These are phyloP conservation scores for Sarcomyxa edulis DNA, from an alignment of 768 basidiomycete genomes.

Conservation along the genomic window DNA sequence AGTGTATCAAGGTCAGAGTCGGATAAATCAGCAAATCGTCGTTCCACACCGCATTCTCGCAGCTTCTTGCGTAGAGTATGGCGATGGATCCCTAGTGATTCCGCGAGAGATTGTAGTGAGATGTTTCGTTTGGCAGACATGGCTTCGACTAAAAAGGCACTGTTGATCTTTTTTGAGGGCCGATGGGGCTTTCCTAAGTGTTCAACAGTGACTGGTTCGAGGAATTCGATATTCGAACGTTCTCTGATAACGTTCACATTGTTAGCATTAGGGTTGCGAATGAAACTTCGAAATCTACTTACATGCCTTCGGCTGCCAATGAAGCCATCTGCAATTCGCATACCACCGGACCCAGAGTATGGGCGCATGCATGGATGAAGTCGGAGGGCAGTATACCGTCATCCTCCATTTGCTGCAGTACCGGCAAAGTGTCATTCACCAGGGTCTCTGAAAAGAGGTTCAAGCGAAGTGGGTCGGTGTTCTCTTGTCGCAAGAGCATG, in stretches of 20 bases:
- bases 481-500: background rate
- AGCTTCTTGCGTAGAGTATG: constrained; percentile 2
- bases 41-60: background rate
- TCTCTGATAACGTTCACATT: too few species aligned
- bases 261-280: too few species aligned
- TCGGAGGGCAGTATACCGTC: too few species aligned
- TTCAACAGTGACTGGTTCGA: background rate
- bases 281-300: too few species aligned
- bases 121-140: background rate
- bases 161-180: constrained; percentile 4
- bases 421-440: background rate
- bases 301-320: too few species aligned
- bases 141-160: constrained; percentile 1
- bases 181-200: background rate
- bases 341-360: background rate
- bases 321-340: background rate
- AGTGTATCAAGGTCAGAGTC: constrained; percentile 5
- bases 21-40: constrained; percentile 1
- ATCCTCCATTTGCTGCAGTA: constrained; percentile 1
- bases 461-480: constrained; percentile 3
- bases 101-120: background rate
- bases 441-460: background rate
- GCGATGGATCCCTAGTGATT: constrained; percentile 2
- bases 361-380: too few species aligned
- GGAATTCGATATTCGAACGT: background rate